Evolutionary conservation across 139 green algal species (phyloP).

Genomic region (Volvox africanus): DNA sequence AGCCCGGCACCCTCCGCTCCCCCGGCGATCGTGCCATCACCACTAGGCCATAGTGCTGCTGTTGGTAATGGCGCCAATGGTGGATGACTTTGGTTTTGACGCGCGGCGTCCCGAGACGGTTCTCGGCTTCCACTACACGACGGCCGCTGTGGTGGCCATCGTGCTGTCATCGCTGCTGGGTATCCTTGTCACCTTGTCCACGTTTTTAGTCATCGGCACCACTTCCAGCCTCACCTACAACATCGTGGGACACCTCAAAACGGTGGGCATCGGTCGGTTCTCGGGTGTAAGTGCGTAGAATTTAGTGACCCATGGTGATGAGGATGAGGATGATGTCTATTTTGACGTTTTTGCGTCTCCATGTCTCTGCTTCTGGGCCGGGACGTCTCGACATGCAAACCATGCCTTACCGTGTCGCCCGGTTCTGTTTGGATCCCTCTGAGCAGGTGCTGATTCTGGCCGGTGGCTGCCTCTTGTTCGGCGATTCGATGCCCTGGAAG

Average conservation of each 20-base stretch:
- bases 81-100: conserved; percentile 49
- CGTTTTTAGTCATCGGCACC: conserved; percentile 85
- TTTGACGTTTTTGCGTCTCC: no score
- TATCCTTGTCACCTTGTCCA: conserved; percentile 85
- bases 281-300: no score
- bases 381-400: no score
- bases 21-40: neutral
- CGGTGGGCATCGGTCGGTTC: conserved; percentile 58
- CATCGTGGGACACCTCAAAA: conserved; percentile 81
- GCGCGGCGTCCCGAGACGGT: conserved; percentile 34
- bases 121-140: conserved; percentile 56
- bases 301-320: no score
- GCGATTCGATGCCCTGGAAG: conserved; percentile 80
- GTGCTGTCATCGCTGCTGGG: conserved; percentile 73
- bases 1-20: no score
- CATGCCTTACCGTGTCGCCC: no score
- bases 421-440: no score
- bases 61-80: conserved; percentile 42
- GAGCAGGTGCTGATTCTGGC: conserved; percentile 77
- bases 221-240: conserved; percentile 88
- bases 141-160: conserved; percentile 66
- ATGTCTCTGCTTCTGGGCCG: no score
- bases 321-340: no score
- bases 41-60: conserved; percentile 43
- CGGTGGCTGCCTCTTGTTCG: conserved; percentile 84